Base-by-base conservation (phyloP, 352 stramenopile species). In the Pythium guiyangense region DNA sequence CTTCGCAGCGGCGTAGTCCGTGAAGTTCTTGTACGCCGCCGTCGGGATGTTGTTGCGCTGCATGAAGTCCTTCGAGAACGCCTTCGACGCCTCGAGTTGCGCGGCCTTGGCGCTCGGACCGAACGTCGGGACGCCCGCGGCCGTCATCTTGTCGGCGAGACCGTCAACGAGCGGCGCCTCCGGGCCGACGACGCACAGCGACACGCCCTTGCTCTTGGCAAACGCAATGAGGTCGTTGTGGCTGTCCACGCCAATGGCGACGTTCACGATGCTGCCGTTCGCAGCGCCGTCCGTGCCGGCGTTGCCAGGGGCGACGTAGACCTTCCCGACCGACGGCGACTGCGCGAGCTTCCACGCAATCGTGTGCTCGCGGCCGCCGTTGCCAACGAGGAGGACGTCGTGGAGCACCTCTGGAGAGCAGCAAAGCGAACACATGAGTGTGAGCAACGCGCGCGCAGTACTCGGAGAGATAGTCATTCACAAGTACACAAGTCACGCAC, bases 41-140 rank as follows among this genome's bases (percentile, higher is more conserved):
- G 98, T 99, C 2, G 91, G 97, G 54, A 99, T 99, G 62, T 75
- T 70, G 78, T 99, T 94, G 60, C 97, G 84, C 65, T 94, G 79
- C 87, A 99, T 98, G 60, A 99, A 99, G 64, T 99, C 96, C 84
- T 99, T 99, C 61, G 88, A 94, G 69, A 98, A 98, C 6, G 97
- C 93, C 86, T 99, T 99, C 57, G 93, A 99, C 29, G 95, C 97
- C 80, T 99, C 98, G 43, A 99, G 79, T 59, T 96, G 85, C 2
- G 98, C 94, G 5, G 96, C 97, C 47, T 92, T 84, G 58, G 90
- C 90, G 49, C 76, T 98, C 3, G 98, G 98, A 20, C 98, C 98
- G 74, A 99, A 99, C 44, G 86, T 90, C 51, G 90, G 84, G n/a
- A 99, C 85, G 52, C 92, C 86, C 14, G 88, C 88, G 12, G 83